These are phyloP conservation scores for Yamadazyma atlantica DNA, from an alignment of 1,139 yeast genomes.

Conservation along the genomic window DNA sequence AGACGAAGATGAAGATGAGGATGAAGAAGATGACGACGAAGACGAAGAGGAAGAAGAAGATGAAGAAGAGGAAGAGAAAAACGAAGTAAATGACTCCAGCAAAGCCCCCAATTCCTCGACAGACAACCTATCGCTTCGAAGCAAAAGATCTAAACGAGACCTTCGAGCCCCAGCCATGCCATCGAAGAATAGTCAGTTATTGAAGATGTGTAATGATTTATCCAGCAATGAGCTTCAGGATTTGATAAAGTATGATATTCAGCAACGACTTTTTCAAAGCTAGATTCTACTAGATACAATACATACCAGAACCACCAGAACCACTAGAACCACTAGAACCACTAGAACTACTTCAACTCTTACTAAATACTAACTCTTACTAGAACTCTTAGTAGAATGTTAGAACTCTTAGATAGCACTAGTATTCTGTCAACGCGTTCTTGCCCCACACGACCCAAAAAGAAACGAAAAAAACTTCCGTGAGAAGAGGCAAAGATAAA, in stretches of 20 bases:
- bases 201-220: constrained; percentile 4
- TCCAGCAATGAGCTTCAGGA: constrained; percentile 18
- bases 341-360: too few species aligned
- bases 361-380: too few species aligned
- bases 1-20: constrained; percentile 1
- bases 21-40: constrained; percentile 2
- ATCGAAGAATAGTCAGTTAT: constrained; percentile 4
- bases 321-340: too few species aligned
- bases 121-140: neutral
- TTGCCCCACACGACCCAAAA: neutral
- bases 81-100: neutral
- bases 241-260: constrained; percentile 20
- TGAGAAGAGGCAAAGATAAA: neutral
- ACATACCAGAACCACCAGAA: too few species aligned
- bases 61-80: constrained; percentile 7
- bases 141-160: neutral
- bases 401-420: neutral
- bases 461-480: neutral
- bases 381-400: too few species aligned
- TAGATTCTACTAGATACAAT: too few species aligned
- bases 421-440: constrained; percentile 1
- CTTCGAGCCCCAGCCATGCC: neutral
- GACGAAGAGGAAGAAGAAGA: constrained; percentile 10
- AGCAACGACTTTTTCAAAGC: constrained; percentile 18
- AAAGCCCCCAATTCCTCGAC: neutral